Evolutionary conservation across 176 grass and related monocot species (phyloP).

Genomic region (Triticum aestivum): IWGSC_CS_RefSeq_v2.1 NC_057797.1:83539206-83539705

Average conservation of each 20-base stretch:
- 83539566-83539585: slow-evolving; percentile 12
- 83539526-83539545: slow-evolving; percentile 24
- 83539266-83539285: slow-evolving; percentile 61
- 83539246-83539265: slow-evolving; percentile 98
- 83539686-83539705: background rate
- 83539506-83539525: slow-evolving; percentile 32
- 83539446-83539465: slow-evolving; percentile 97
- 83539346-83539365: slow-evolving; percentile 27
- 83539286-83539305: background rate
- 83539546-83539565: slow-evolving; percentile 3
- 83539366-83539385: slow-evolving; percentile 10
- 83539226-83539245: slow-evolving; percentile 92
- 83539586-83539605: background rate
- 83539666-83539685: slow-evolving; percentile 1
- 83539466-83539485: slow-evolving; percentile 88
- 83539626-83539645: slow-evolving; percentile 17
- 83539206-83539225: slow-evolving; percentile 96
- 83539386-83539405: background rate
- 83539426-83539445: slow-evolving; percentile 97
- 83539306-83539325: slow-evolving; percentile 14
- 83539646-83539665: background rate
- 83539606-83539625: background rate
- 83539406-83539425: background rate
- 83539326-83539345: slow-evolving; percentile 20
- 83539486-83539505: slow-evolving; percentile 89